A percentile compares a stretch with the other conserved stretches of the same genome.
phyloP scores from a whole-genome alignment of 1,139 yeast species.

The Hyphopichia fennica region DNA sequence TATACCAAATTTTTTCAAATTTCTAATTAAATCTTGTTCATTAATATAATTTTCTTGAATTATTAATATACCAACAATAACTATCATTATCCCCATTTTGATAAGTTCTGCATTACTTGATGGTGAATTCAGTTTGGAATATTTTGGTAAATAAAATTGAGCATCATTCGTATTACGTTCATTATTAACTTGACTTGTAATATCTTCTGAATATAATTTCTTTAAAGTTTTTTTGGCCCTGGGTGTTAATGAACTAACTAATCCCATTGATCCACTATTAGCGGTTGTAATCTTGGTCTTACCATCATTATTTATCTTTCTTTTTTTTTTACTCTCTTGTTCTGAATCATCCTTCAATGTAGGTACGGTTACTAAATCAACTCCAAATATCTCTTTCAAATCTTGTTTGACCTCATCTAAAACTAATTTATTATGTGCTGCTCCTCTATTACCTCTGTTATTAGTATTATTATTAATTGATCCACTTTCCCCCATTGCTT shows the following conservation, averaged over 20 bases:
- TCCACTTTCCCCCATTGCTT: background rate
- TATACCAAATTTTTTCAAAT: constrained; percentile 31
- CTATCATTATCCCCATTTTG: constrained; percentile 27
- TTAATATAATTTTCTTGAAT: constrained; percentile 34
- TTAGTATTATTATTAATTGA: constrained; percentile 12
- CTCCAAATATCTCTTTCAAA: constrained; percentile 31
- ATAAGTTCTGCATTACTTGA: constrained; percentile 28
- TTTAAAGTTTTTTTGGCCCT: constrained; percentile 8
- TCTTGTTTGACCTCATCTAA: constrained; percentile 16
- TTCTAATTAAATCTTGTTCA: constrained; percentile 24
- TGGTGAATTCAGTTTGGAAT: constrained; percentile 12
- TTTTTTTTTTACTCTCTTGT: constrained; percentile 7
- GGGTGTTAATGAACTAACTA: background rate
- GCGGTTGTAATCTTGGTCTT: constrained; percentile 1
- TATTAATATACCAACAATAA: constrained; percentile 29
- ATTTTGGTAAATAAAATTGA: constrained; percentile 17
- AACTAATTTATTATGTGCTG: constrained; percentile 14
- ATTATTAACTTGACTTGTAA: constrained; percentile 9
- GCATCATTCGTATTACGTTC: constrained; percentile 13
- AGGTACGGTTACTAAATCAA: constrained; percentile 24
- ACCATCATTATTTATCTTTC: constrained; percentile 6
- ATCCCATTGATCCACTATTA: background rate
- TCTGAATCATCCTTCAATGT: constrained; percentile 6
- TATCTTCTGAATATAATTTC: constrained; percentile 17
- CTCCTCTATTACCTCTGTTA: background rate